Evolutionary conservation across 2,329 filamentous ascomycete genomes (phyloP).

Genomic region (Sordariomycetes sp.): DNA sequence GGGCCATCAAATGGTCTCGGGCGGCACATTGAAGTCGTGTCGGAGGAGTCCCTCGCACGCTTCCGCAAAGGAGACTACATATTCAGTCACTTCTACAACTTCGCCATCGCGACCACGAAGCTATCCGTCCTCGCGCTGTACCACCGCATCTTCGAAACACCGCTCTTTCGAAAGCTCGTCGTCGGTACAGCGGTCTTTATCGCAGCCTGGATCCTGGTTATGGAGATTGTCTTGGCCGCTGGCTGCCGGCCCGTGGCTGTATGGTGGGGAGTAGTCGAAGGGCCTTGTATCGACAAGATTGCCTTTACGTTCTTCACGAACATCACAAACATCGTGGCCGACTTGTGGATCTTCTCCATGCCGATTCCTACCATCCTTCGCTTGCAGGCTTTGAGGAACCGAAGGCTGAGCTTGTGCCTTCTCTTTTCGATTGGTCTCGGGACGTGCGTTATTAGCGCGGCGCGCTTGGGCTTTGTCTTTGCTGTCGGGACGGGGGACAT

Average conservation of each 20-base stretch:
- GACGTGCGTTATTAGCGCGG: constrained; percentile 8
- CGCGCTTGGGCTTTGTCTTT: constrained; percentile 7
- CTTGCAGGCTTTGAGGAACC: constrained; percentile 5
- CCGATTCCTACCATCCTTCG: constrained; percentile 6
- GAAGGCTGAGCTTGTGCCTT: constrained; percentile 5
- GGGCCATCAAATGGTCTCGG: constrained; percentile 7
- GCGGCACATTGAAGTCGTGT: constrained; percentile 4
- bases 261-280: constrained; percentile 5
- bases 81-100: constrained; percentile 9
- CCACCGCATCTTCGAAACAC: constrained; percentile 7
- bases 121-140: constrained; percentile 8
- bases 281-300: constrained; percentile 7
- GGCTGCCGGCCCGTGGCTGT: constrained; percentile 6
- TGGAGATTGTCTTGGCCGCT: not conserved
- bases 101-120: constrained; percentile 7
- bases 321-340: constrained; percentile 6
- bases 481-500: constrained; percentile 5
- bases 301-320: constrained; percentile 7
- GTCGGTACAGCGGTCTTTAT: constrained; percentile 6
- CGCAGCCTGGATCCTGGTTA: constrained; percentile 5
- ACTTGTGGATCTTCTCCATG: constrained; percentile 8
- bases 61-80: constrained; percentile 10
- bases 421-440: constrained; percentile 9
- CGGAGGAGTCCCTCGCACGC: constrained; percentile 6
- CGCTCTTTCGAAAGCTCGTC: constrained; percentile 5